Percentiles rank a stretch among this genome's conserved stretches.
These are phyloP conservation scores for Pleodorina starrii DNA, from an alignment of 139 green algal species.

Conservation along the genomic window DNA sequence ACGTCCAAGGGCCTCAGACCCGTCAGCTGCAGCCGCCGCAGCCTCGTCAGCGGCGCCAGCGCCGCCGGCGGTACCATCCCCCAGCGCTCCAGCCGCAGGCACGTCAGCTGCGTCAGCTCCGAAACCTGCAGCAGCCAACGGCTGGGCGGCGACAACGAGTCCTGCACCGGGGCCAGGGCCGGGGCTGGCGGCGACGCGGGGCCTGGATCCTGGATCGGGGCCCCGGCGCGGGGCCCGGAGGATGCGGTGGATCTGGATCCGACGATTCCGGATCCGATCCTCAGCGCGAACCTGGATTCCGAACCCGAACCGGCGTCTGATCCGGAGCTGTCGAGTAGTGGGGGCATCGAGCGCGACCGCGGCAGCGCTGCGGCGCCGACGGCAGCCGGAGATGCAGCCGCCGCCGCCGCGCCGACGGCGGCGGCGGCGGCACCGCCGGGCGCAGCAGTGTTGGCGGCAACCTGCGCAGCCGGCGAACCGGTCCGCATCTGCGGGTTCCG, in stretches of 20 bases:
- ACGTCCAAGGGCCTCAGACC: not conserved
- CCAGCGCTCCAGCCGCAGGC: conserved; percentile 20
- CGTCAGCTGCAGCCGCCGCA: conserved; percentile 8
- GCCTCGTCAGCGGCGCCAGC: conserved; percentile 19
- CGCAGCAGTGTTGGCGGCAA: too few relatives aligned
- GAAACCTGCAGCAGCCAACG: conserved; percentile 18
- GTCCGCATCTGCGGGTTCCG: too few relatives aligned
- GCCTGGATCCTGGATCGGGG: not conserved
- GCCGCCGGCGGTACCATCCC: not conserved
- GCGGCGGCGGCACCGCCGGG: too few relatives aligned
- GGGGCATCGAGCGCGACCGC: too few relatives aligned
- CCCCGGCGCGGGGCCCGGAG: not conserved
- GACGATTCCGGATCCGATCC: not conserved
- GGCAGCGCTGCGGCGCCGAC: too few relatives aligned
- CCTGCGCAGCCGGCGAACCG: too few relatives aligned
- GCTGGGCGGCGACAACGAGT: not conserved
- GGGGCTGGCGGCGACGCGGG: not conserved
- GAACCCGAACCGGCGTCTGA: too few relatives aligned
- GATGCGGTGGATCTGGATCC: not conserved
- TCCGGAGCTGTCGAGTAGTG: too few relatives aligned
- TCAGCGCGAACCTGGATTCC: too few relatives aligned
- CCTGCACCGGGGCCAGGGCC: not conserved
- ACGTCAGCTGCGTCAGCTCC: conserved; percentile 23
- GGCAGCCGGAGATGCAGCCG: too few relatives aligned
- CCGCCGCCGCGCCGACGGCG: too few relatives aligned